phyloP scores from a whole-genome alignment of 768 basidiomycete genomes.

The Multifurca ochricompacta region DNA sequence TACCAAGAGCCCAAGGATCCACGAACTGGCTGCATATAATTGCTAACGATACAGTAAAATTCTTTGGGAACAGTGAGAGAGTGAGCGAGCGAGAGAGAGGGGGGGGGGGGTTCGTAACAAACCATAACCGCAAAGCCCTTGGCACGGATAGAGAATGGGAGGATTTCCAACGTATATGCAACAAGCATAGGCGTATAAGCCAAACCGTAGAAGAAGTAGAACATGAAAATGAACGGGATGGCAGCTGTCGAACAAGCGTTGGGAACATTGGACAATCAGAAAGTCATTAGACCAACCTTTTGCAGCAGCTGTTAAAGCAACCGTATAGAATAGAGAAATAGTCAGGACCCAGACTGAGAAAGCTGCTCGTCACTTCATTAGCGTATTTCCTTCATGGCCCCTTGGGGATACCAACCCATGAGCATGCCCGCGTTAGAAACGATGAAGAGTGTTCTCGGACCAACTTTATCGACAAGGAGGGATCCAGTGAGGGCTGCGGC shows the following conservation, averaged over 20 bases:
- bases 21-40: conserved; percentile 75
- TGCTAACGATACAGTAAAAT: conserved; percentile 53
- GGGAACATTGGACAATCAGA: background rate
- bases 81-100: background rate
- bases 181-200: conserved; percentile 71
- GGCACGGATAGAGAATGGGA: conserved; percentile 73
- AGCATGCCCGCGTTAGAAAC: conserved; percentile 55
- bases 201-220: conserved; percentile 50
- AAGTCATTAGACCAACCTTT: conserved; percentile 23
- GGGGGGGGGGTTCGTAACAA: conserved; percentile 17
- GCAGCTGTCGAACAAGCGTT: conserved; percentile 34
- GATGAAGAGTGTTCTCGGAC: conserved; percentile 62
- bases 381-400: background rate
- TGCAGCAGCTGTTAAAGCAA: conserved; percentile 27
- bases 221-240: conserved; percentile 57
- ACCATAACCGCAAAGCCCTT: conserved; percentile 76
- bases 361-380: conserved; percentile 26
- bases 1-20: conserved; percentile 63
- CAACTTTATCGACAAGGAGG: conserved; percentile 56
- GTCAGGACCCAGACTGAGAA: conserved; percentile 52
- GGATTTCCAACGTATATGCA: conserved; percentile 62
- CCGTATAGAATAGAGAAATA: conserved; percentile 33
- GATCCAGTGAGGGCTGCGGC: conserved; percentile 50
- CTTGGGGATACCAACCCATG: conserved; percentile 32
- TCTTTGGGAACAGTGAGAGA: conserved; percentile 31